Evolutionary conservation across 352 stramenopile genomes (phyloP).

Genomic region (Pythium rishiriense): DNA sequence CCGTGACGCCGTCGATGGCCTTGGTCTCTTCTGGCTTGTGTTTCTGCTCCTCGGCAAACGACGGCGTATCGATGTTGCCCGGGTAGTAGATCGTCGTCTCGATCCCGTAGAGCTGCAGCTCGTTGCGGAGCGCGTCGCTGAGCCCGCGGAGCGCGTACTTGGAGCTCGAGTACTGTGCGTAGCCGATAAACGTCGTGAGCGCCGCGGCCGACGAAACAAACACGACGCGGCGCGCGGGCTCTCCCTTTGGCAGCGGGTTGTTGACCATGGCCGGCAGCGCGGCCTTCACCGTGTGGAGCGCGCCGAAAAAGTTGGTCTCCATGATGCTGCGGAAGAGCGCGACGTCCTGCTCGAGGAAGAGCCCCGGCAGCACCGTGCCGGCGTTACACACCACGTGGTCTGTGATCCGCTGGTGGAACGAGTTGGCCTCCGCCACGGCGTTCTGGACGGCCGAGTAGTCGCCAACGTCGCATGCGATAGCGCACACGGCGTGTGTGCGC

Average conservation of each 20-base stretch:
- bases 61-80: conserved; percentile 50
- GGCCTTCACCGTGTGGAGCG: conserved; percentile 59
- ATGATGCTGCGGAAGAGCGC: conserved; percentile 42
- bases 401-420: conserved; percentile 53
- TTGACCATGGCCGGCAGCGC: conserved; percentile 64
- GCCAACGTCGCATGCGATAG: conserved; percentile 42
- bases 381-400: conserved; percentile 65
- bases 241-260: conserved; percentile 7
- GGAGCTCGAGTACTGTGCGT: conserved; percentile 83
- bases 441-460: conserved; percentile 38
- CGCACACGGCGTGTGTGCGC: conserved; percentile 35
- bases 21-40: conserved; percentile 18
- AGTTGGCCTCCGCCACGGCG: conserved; percentile 51
- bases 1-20: conserved; percentile 1
- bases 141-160: conserved; percentile 92
- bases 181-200: conserved; percentile 77
- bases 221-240: conserved; percentile 45
- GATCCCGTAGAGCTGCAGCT: conserved; percentile 75
- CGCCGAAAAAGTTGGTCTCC: conserved; percentile 64
- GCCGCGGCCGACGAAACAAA: conserved; percentile 56
- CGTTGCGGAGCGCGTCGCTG: conserved; percentile 86
- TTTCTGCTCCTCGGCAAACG: conserved; percentile 17
- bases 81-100: conserved; percentile 89
- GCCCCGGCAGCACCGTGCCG: conserved; percentile 31
- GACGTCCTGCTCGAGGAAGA: conserved; percentile 60